These are phyloP conservation scores for Suillus discolor DNA, from an alignment of 768 basidiomycete species.

Conservation along the genomic window DNA sequence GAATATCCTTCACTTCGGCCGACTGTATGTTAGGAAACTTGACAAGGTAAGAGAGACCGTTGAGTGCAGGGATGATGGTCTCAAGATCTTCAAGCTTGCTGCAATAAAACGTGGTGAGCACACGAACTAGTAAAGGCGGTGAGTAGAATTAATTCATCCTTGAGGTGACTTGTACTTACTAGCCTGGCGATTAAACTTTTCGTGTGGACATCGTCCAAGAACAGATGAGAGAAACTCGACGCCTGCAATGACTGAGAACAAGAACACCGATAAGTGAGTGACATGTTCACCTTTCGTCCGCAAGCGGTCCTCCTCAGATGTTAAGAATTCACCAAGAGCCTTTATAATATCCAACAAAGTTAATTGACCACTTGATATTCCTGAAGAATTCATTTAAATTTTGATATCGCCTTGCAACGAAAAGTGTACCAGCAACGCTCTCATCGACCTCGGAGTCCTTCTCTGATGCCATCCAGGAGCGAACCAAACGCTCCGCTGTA, in stretches of 20 bases:
- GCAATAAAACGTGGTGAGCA: constrained; percentile 80
- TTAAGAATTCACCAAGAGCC: constrained; percentile 84
- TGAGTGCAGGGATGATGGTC: constrained; percentile 79
- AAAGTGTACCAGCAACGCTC: constrained; percentile 57
- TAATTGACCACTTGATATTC: constrained; percentile 53
- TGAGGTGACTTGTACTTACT: constrained; percentile 48
- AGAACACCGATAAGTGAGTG: constrained; percentile 6
- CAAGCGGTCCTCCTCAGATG: constrained; percentile 77
- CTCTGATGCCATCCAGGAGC: constrained; percentile 72
- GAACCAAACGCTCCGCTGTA: constrained; percentile 52
- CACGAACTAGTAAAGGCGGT: constrained; percentile 58
- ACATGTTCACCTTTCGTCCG: constrained; percentile 72
- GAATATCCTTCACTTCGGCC: constrained; percentile 62
- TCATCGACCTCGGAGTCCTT: constrained; percentile 61
- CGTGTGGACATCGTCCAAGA: constrained; percentile 58
- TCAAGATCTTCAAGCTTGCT: constrained; percentile 87
- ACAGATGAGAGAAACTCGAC: constrained; percentile 81
- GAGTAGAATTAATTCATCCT: constrained; percentile 9
- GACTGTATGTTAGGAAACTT: constrained; percentile 63
- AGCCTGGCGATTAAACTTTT: constrained; percentile 76
- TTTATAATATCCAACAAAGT: constrained; percentile 82
- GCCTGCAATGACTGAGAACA: constrained; percentile 48
- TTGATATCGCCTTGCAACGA: constrained; percentile 35
- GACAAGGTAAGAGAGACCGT: constrained; percentile 71
- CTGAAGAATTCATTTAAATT: constrained; percentile 36